A percentile compares a stretch with the other conserved stretches of the same genome.
These are phyloP conservation scores for Puccinia hordei DNA, from an alignment of 1,284 basidiomycete genomes.

Conservation along the genomic window DNA sequence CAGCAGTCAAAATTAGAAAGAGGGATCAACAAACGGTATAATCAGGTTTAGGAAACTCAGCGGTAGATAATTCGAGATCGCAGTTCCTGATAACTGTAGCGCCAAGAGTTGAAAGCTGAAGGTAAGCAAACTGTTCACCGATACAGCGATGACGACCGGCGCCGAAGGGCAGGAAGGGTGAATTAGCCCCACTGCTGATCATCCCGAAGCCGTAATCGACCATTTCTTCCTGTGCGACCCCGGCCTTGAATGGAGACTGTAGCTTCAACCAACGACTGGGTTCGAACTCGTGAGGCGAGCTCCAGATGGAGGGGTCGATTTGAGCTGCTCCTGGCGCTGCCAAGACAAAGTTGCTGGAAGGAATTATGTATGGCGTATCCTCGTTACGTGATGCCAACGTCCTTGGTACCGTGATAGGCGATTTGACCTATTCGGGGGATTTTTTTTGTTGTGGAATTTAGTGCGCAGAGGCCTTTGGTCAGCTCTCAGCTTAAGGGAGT, in stretches of 20 bases:
- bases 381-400: slow-evolving; percentile 74
- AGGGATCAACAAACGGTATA: slow-evolving; percentile 72
- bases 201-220: slow-evolving; percentile 92
- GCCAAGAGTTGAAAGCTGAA: slow-evolving; percentile 86
- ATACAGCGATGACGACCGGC: slow-evolving; percentile 93
- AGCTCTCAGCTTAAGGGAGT: slow-evolving; percentile 56
- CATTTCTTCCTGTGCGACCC: slow-evolving; percentile 78
- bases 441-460: slow-evolving; percentile 68
- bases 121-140: slow-evolving; percentile 94
- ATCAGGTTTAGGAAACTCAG: slow-evolving; percentile 76
- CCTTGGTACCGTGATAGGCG: slow-evolving; percentile 69
- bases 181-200: slow-evolving; percentile 63
- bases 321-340: slow-evolving; percentile 87
- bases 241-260: slow-evolving; percentile 71
- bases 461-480: neutral
- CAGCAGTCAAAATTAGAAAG: neutral
- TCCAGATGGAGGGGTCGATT: slow-evolving; percentile 84
- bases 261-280: slow-evolving; percentile 74
- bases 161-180: slow-evolving; percentile 73
- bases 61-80: slow-evolving; percentile 70
- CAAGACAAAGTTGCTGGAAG: slow-evolving; percentile 86
- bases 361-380: slow-evolving; percentile 74
- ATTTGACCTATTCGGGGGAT: slow-evolving; percentile 68
- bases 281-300: slow-evolving; percentile 71
- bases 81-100: slow-evolving; percentile 75